phyloP scores from a whole-genome alignment of 257 asterid genomes.

The Nicotiana undulata region DNA sequence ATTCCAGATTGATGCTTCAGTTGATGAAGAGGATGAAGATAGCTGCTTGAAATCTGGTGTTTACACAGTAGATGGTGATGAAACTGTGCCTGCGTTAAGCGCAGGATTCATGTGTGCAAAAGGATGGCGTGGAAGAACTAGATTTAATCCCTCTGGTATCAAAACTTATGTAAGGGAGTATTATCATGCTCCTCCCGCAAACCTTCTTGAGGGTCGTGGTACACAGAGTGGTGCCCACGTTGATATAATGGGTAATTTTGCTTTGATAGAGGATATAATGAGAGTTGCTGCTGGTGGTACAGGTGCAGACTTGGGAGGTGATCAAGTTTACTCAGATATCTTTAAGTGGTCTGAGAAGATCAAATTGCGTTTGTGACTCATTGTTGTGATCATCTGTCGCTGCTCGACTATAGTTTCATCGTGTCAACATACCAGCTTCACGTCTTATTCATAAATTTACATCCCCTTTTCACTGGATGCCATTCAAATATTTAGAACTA shows the following conservation, averaged over 20 bases:
- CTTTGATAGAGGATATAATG: conserved; percentile 62
- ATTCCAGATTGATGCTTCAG: conserved; percentile 66
- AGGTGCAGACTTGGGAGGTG: conserved; percentile 72
- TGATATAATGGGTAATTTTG: conserved; percentile 85
- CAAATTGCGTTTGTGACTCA: conserved; percentile 35
- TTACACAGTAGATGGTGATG: conserved; percentile 59
- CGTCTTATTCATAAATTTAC: not conserved
- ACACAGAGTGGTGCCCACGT: conserved; percentile 92
- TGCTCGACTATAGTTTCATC: not conserved
- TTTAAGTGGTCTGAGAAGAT: conserved; percentile 76
- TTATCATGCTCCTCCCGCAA: conserved; percentile 72
- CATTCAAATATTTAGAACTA: not conserved
- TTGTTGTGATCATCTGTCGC: not conserved
- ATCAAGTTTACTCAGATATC: conserved; percentile 59
- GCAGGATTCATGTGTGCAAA: conserved; percentile 83
- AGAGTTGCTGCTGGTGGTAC: conserved; percentile 74
- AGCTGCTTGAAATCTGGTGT: conserved; percentile 62
- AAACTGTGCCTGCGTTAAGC: conserved; percentile 68
- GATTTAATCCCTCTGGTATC: conserved; percentile 72
- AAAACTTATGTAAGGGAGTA: conserved; percentile 57
- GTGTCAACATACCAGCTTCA: not conserved
- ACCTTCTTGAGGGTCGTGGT: conserved; percentile 76
- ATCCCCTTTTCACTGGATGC: not conserved
- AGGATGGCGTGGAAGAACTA: conserved; percentile 85
- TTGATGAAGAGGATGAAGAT: conserved; percentile 31